Percentiles rank a stretch among this genome's conserved stretches.
phyloP scores from a whole-genome alignment of 352 stramenopile genomes.

The Peronospora destructor region DNA sequence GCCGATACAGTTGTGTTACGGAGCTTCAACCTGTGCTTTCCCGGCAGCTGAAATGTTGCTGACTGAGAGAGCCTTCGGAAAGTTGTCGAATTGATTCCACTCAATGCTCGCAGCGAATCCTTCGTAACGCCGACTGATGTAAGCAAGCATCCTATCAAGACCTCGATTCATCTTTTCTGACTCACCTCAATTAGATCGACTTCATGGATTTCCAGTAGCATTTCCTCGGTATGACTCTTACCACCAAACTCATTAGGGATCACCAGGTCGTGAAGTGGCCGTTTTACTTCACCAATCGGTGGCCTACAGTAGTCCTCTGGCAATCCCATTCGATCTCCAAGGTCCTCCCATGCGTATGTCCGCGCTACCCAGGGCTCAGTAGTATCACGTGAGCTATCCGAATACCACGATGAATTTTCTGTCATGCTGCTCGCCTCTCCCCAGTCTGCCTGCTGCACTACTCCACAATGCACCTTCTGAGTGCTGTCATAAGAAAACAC shows the following conservation, averaged over 20 bases:
- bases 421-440: slow-evolving; percentile 25
- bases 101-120: slow-evolving; percentile 51
- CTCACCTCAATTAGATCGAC: slow-evolving; percentile 52
- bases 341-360: slow-evolving; percentile 39
- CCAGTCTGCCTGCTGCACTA: slow-evolving; percentile 13
- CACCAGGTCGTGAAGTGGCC: slow-evolving; percentile 17
- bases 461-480: slow-evolving; percentile 17
- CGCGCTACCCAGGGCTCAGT: slow-evolving; percentile 26
- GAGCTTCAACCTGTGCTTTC: slow-evolving; percentile 37
- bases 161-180: not conserved
- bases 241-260: slow-evolving; percentile 20
- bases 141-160: not conserved
- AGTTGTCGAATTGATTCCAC: slow-evolving; percentile 56
- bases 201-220: slow-evolving; percentile 43
- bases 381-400: slow-evolving; percentile 20
- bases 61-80: slow-evolving; percentile 37
- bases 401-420: slow-evolving; percentile 33
- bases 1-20: slow-evolving; percentile 31
- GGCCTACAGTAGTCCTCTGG: slow-evolving; percentile 16
- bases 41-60: slow-evolving; percentile 41
- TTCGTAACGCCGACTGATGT: slow-evolving; percentile 19
- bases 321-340: slow-evolving; percentile 28
- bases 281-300: slow-evolving; percentile 10
- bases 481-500: slow-evolving; percentile 34
- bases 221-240: not conserved